Base-by-base conservation (phyloP, 1,284 basidiomycete genomes). In the Rhodotorula sp. region DNA sequence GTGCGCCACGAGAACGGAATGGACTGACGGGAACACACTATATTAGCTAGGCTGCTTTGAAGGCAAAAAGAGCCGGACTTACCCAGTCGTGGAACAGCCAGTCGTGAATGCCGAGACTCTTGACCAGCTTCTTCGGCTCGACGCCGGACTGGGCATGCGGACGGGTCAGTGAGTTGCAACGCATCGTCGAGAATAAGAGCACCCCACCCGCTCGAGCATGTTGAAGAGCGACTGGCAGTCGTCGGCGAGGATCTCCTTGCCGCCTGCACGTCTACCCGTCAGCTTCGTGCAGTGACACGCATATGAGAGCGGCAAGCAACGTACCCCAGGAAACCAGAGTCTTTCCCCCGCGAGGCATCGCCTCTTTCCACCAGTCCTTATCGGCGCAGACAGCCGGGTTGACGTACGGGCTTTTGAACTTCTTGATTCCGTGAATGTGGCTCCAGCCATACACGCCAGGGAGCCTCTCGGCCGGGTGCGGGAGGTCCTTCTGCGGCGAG, bases 301-400 rank as follows among this genome's bases (percentile, higher is more conserved):
- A 27, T 14, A 19, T 17, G 44, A 42, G 25, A 14, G 17, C 7
- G 9, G 9, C 3, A 17, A 7, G 5, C 12, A 10, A 46, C 67
- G 21, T 46, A 71, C 72, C 72, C 72, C 72, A 74, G 19, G 55
- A 42, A n/a, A 74, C 64, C 13, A 71, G 25, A 7, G 72, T 74
- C 48, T 59, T 66, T 1, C 72, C 72, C 1, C 58, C 48, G 3
- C 63, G 64, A 7, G 72, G 72, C 53, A 65, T 69, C 0, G 72
- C 72, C 56, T 71, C 67, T 45, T 61, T 64, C 60, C 63, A 61
- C 72, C 72, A 74, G 9, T 19, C 21, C 41, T 49, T 25, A 49
- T 71, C 69, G 25, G 64, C 45, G 42, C 42, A 41, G 7, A 66
- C 34, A 12, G 44, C 64, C 27, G 74, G 74, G 44, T 73, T 68